Base-by-base conservation (phyloP, 2,329 filamentous ascomycete species). In the Stromatinia cepivora region DNA sequence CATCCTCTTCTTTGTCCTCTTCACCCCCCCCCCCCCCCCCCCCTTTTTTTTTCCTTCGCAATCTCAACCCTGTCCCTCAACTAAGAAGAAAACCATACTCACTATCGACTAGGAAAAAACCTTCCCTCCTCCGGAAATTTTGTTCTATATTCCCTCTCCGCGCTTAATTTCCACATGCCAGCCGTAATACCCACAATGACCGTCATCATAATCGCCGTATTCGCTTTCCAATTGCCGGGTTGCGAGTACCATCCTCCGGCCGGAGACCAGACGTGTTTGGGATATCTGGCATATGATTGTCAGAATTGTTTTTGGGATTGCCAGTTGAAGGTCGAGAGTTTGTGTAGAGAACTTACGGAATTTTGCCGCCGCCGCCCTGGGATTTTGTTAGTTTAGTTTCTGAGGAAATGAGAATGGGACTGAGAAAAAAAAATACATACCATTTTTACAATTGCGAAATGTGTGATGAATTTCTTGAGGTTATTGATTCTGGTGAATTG, bases 221-320 rank as follows among this genome's bases (percentile, higher is more conserved):
- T 99, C 77, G 84, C 83, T 81, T 91, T 95, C 95, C 95, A 99
- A 86, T 99, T 99, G 75, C 87, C 85, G 67, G 95, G 95, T 81
- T 97, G 94, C 67, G 90, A 84, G 82, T 99, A 99, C 95, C 95
- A 99, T 82, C 95, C 95, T 86, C 95, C 95, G 74, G 94, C 86
- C 72, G 95, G 95, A 79, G 95, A 98, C 95, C 95, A 99, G 86
- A 99, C 93, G 86, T 99, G 94, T 86, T 97, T 97, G 81, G 93
- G 94, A 83, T 97, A 97, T 79, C 93, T 97, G 77, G 36, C 53
- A 45, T 61, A 17, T n/a, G n/a, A 31, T 34, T 28, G 28, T 68
- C 17, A 68, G 66, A 61, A n/a, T 46, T 45, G 36, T 53, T 39
- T 50, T 53, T n/a, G 63, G 52, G 63, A 59, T 63, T 59, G 54